These are phyloP conservation scores for Xylaria longipes DNA, from an alignment of 495 filamentous ascomycete genomes.

Conservation along the genomic window DNA sequence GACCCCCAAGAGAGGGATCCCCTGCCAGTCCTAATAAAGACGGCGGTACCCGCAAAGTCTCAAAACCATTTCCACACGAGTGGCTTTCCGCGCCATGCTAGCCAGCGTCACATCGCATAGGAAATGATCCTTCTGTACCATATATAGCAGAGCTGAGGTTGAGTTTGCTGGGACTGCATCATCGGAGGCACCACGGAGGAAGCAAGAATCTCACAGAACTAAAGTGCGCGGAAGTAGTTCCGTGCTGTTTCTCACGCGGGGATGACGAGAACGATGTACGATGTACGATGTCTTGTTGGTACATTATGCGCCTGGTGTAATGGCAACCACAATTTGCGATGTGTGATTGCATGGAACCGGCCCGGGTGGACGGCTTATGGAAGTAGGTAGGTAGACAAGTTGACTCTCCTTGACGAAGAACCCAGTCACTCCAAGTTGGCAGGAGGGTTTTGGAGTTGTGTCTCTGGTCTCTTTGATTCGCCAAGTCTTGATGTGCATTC, in stretches of 20 bases:
- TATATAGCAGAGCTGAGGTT: background rate
- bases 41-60: background rate
- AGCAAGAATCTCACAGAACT: background rate
- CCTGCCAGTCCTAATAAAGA: background rate
- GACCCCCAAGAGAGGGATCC: too few species aligned
- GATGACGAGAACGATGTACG: background rate
- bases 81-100: background rate
- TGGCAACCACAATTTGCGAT: background rate
- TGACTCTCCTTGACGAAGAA: background rate
- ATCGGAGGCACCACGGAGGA: background rate
- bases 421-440: background rate
- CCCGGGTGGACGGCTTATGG: background rate
- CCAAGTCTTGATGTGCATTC: background rate
- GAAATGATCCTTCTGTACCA: slow-evolving; percentile 3
- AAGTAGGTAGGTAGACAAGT: background rate
- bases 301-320: background rate
- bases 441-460: background rate
- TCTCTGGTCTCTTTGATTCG: background rate
- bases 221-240: background rate
- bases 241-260: background rate
- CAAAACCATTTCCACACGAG: background rate
- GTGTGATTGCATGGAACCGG: background rate
- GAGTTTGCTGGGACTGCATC: background rate
- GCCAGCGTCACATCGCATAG: background rate
- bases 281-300: background rate